These are phyloP conservation scores for Carex kokanica DNA, from an alignment of 176 grass and related monocot genomes.

Conservation along the genomic window DNA sequence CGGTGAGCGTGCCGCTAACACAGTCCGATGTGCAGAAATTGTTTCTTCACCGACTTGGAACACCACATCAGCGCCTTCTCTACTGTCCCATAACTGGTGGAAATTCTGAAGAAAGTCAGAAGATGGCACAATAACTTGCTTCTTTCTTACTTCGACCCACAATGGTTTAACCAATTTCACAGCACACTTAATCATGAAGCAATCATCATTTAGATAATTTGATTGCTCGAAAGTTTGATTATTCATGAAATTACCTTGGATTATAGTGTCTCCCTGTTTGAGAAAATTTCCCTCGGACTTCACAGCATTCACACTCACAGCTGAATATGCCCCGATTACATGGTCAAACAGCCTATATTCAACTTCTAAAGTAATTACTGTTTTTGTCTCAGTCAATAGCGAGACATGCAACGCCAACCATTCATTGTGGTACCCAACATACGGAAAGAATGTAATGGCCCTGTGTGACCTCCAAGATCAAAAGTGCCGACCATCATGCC, in stretches of 20 bases:
- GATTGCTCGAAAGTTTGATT: too few species aligned
- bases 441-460: background rate
- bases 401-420: too few species aligned
- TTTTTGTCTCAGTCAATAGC: too few species aligned
- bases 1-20: background rate
- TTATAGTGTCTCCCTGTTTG: background rate
- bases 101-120: slow-evolving; percentile 1
- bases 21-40: background rate
- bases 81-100: background rate
- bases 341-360: background rate
- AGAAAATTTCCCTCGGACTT: background rate
- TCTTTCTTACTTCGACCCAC: background rate
- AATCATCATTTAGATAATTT: background rate
- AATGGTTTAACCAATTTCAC: background rate
- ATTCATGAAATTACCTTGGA: too few species aligned
- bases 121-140: background rate
- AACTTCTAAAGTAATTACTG: background rate
- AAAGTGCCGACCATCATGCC: background rate
- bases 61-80: background rate
- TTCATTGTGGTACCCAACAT: too few species aligned
- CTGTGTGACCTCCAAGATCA: background rate
- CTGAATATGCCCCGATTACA: background rate
- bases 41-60: background rate
- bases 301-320: background rate
- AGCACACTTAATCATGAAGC: slow-evolving; percentile 16